A percentile compares a stretch with the other conserved stretches of the same genome.
phyloP scores from a whole-genome alignment of 2,329 filamentous ascomycete species.

The Fusarium udum region DNA sequence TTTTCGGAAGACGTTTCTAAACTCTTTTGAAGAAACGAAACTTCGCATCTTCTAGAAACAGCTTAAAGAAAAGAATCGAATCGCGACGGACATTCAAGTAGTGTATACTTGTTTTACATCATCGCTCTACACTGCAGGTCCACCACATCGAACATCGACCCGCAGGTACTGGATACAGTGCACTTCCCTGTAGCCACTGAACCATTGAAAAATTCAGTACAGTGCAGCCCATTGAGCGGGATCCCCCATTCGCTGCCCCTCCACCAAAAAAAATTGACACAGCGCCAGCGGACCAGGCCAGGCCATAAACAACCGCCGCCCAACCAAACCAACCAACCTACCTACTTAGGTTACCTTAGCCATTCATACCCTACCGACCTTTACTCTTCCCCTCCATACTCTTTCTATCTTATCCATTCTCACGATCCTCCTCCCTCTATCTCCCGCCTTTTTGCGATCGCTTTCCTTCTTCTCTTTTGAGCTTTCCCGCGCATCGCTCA shows the following conservation, averaged over 20 bases:
- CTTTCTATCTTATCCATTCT: constrained; percentile 21
- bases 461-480: constrained; percentile 34
- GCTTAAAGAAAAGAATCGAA: constrained; percentile 4
- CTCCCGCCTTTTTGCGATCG: constrained; percentile 28
- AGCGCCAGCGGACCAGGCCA: constrained; percentile 14
- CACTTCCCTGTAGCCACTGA: constrained; percentile 21
- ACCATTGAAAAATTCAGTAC: constrained; percentile 30
- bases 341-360: not conserved
- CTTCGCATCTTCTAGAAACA: constrained; percentile 29
- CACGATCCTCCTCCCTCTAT: constrained; percentile 26
- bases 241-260: constrained; percentile 30
- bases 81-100: constrained; percentile 7
- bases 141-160: constrained; percentile 9
- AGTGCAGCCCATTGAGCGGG: constrained; percentile 21
- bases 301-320: constrained; percentile 33
- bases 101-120: constrained; percentile 31
- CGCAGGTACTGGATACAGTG: constrained; percentile 27
- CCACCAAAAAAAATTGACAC: constrained; percentile 23
- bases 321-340: constrained; percentile 10
- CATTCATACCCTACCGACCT: constrained; percentile 5
- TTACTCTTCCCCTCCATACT: constrained; percentile 25
- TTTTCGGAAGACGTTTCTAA: not conserved
- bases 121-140: not conserved
- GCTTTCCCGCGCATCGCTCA: constrained; percentile 33
- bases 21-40: not conserved